phyloP scores from a whole-genome alignment of 305 asterid genomes.

The Caryopteris hybrid region DNA sequence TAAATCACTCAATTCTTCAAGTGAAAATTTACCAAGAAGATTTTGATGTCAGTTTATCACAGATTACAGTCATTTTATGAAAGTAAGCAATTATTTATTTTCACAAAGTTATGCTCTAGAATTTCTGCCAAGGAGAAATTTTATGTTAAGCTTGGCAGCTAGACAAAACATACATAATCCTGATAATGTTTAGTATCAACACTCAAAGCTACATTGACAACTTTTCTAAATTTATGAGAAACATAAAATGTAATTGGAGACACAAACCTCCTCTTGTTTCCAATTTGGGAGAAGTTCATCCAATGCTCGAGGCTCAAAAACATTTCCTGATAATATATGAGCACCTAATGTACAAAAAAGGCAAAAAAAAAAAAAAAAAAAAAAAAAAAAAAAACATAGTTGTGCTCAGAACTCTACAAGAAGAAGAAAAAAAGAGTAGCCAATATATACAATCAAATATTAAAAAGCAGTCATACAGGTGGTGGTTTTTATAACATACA shows the following conservation, averaged over 20 bases:
- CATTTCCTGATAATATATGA: conserved; percentile 94
- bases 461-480: background rate
- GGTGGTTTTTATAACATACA: background rate
- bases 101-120: background rate
- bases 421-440: conserved; percentile 12
- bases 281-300: conserved; percentile 93
- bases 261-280: conserved; percentile 77
- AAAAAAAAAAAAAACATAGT: conserved; percentile 11
- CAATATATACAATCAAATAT: background rate
- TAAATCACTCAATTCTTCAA: background rate
- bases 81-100: background rate
- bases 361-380: conserved; percentile 3
- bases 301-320: conserved; percentile 91
- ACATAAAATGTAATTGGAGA: background rate
- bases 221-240: conserved; percentile 2
- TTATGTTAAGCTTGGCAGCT: background rate
- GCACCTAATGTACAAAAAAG: conserved; percentile 56
- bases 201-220: conserved; percentile 4
- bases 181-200: background rate
- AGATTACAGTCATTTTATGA: background rate
- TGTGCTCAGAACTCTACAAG: conserved; percentile 5
- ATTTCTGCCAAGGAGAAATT: background rate
- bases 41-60: background rate
- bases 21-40: background rate
- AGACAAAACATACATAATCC: background rate